phyloP scores from a whole-genome alignment of 306 rosid genomes.

The Lathyrus sativus region DNA sequence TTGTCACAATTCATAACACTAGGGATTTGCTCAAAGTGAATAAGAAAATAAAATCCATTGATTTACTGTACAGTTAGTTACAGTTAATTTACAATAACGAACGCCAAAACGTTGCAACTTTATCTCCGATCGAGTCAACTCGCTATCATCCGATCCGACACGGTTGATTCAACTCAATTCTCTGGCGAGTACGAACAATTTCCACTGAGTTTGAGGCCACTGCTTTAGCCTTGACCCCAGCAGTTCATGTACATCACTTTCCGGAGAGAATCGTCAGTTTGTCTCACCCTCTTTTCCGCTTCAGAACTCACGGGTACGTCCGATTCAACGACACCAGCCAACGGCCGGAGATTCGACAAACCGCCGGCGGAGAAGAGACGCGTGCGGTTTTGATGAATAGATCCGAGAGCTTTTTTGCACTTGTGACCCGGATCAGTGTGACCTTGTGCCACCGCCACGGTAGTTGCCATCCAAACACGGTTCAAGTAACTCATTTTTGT shows the following conservation, averaged over 20 bases:
- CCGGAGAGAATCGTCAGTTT: slow-evolving; percentile 74
- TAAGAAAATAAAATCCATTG: background rate
- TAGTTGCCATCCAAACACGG: slow-evolving; percentile 74
- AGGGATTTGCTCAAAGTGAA: background rate
- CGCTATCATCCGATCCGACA: slow-evolving; percentile 33
- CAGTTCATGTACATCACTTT: slow-evolving; percentile 83
- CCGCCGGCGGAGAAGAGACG: slow-evolving; percentile 46
- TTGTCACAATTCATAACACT: slow-evolving; percentile 5
- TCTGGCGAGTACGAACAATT: slow-evolving; percentile 17
- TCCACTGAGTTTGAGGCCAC: background rate
- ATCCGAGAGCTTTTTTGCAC: slow-evolving; percentile 56
- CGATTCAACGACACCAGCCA: slow-evolving; percentile 46
- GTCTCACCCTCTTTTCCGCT: slow-evolving; percentile 37
- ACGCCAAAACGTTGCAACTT: background rate
- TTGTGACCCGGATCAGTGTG: slow-evolving; percentile 61
- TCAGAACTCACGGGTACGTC: slow-evolving; percentile 46
- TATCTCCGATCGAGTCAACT: slow-evolving; percentile 35
- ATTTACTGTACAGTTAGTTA: slow-evolving; percentile 24
- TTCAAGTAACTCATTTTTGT: slow-evolving; percentile 56
- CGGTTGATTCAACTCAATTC: slow-evolving; percentile 6
- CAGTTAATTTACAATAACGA: slow-evolving; percentile 32
- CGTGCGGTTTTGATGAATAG: slow-evolving; percentile 55
- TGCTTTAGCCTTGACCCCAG: background rate
- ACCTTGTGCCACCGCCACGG: slow-evolving; percentile 70
- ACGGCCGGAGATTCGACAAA: slow-evolving; percentile 33